phyloP scores from a whole-genome alignment of 1,284 basidiomycete species.

The Trametes polyzona region DNA sequence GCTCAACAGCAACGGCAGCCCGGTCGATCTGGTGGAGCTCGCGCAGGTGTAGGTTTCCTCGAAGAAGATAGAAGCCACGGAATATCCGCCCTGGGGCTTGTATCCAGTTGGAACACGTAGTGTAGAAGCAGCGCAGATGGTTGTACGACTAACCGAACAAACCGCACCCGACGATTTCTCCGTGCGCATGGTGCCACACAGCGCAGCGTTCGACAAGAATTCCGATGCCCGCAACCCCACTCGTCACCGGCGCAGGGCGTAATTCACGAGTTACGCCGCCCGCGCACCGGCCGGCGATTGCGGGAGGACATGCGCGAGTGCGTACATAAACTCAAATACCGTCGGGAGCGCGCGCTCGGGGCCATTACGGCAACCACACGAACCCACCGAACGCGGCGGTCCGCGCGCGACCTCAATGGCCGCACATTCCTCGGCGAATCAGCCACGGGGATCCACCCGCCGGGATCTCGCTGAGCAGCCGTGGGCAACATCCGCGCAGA shows the following conservation, averaged over 20 bases:
- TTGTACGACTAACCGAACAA: conserved; percentile 7
- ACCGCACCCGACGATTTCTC: conserved; percentile 11
- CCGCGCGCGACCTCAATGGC: background rate
- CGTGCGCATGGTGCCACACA: background rate
- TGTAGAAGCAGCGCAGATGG: conserved; percentile 1
- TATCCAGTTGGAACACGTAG: background rate
- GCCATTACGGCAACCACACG: conserved; percentile 24
- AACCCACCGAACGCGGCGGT: background rate
- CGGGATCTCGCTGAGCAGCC: conserved; percentile 1
- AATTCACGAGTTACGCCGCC: too few relatives aligned
- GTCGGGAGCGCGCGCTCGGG: conserved; percentile 21
- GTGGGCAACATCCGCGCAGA: background rate
- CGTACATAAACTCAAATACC: conserved; percentile 15
- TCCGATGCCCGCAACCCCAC: background rate
- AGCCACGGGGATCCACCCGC: conserved; percentile 11
- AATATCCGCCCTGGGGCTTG: background rate
- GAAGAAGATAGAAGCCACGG: background rate
- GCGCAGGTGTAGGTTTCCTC: conserved; percentile 18
- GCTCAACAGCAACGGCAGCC: conserved; percentile 66
- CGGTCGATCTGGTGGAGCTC: conserved; percentile 59
- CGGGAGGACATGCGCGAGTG: background rate
- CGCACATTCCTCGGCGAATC: conserved; percentile 25
- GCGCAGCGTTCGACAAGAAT: background rate
- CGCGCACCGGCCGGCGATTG: too few relatives aligned
- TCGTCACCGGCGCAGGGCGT: too few relatives aligned